Conservation (phyloP, 768 basidiomycete species). For the Mycena leptocephala region DNA sequence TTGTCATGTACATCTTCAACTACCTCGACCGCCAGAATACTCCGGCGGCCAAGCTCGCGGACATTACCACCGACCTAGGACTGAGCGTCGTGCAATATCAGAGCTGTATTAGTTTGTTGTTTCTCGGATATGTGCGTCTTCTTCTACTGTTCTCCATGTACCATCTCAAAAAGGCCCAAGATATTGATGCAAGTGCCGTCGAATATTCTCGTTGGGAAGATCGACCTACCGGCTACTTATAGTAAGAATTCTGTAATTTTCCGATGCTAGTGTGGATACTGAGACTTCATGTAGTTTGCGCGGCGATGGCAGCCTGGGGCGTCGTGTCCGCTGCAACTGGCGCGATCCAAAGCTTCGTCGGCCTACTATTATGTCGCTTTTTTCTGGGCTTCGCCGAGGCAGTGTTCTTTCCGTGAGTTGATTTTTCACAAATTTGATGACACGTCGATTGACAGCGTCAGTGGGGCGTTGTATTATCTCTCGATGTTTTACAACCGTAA, state of each 20-base stretch:
- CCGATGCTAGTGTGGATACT: background rate
- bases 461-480: constrained; percentile 8
- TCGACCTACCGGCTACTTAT: constrained; percentile 24
- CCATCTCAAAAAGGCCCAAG: background rate
- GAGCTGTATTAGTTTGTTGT: constrained; percentile 30
- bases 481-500: constrained; percentile 33
- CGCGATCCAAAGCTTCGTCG: constrained; percentile 52
- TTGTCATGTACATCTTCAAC: constrained; percentile 34
- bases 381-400: constrained; percentile 69
- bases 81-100: constrained; percentile 32
- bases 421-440: background rate
- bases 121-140: constrained; percentile 29
- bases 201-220: constrained; percentile 35
- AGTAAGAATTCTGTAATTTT: background rate
- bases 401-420: constrained; percentile 63
- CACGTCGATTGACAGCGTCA: constrained; percentile 48
- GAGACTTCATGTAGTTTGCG: constrained; percentile 13
- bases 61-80: constrained; percentile 14
- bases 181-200: constrained; percentile 37
- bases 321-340: constrained; percentile 31
- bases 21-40: constrained; percentile 38
- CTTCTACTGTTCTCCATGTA: background rate
- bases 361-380: constrained; percentile 63
- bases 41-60: constrained; percentile 30
- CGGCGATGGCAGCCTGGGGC: constrained; percentile 30